Base-by-base conservation (phyloP, 371 early-diverging fungal species). In the Mucor mucedo region DNA sequence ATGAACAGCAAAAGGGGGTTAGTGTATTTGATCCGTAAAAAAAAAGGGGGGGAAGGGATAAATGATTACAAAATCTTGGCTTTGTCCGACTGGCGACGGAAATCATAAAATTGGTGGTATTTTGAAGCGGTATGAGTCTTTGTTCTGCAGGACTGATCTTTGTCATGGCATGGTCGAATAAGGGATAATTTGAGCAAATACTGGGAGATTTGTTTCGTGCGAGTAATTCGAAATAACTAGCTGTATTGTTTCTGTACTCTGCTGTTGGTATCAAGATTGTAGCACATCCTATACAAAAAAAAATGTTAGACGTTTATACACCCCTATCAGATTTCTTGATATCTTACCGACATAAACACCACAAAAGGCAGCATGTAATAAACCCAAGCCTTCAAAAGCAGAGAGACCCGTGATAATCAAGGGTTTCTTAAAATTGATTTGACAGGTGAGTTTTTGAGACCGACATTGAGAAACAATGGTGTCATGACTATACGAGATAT, bases 371-470 rank as follows among this genome's bases (percentile, higher is more conserved):
- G 87, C 79, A 64, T 91, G 88, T 54, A 92, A 63, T 57, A 94
- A 76, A 2, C 93, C 92, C 41, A 92, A 73, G n/a, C 91, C 92
- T n/a, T 77, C 84, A 68, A 83, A 90, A 0, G 79, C 72, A 38
- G 83, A 78, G 47, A 88, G 78, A 41, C 89, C 87, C 2, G 87
- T 79, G 0, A 65, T 65, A 30, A 94, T 66, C 16, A 93, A 63
- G 0, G 91, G 90, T 21, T 80, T 72, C 28, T 79, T 75, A 9
- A 81, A 79, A 47, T 77, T 80, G 74, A 94, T 82, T 56, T 87
- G 84, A 63, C 87, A 87, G 40, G 90, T 91, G 52, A 87, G 76
- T 64, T 89, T 90, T 58, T 93, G 92, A 13, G 91, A 78, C 16
- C 89, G 78, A 70, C 92, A 89, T 57, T 89, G 90, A 21, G 87